Evolutionary conservation across 1,284 basidiomycete species (phyloP), one percentile per base, ranked within the genome.

Genomic region (Rhodotorula sp.): DNA sequence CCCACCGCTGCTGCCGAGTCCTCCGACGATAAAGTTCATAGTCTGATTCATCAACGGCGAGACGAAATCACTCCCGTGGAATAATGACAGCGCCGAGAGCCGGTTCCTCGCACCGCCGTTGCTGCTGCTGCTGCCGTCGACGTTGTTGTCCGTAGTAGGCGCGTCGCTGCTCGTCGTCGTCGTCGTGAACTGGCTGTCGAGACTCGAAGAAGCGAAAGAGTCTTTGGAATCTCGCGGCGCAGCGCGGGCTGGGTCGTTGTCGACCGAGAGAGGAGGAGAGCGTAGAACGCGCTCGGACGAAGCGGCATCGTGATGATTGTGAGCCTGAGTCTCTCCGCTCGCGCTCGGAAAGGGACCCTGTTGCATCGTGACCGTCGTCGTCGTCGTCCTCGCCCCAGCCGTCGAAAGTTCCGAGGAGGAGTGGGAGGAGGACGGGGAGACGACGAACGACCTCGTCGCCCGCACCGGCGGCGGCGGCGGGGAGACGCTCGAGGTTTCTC

Each of bases 1-100:
- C 39, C 39, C 39, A 39, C 39, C 39, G 39, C 39, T 43, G 39
- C 39, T 43, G 39, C 43, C 39, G 34, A 26, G 10, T 20, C 54
- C 54, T 7, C 31, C 16, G 48, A 12, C 26, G 21, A 16, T 14
- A 7, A 51, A 62, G 8, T 21, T 29, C 8, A 64, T 21, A 15
- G 54, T 57, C 43, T 64, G 63, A 12, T 29, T 29, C 43, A 64
- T 47, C 31, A 64, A 29, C 20, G 63, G 63, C 63, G 66, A 67
- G 60, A 34, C 63, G 39, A 57, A 18, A 3, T 43, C 62, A 18
- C 31, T 56, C 6, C 31, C 49, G 10, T 31, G 26, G 10, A 34
- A 21, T 1, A 20, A 43, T 3, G 61, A 61, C 6, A 39, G 43
- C 39, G 51, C 23, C 23, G 47, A 34, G 5, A 62, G 59, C 5